Conservation (phyloP, 805 yeast genomes). For the Starmerella cellae region DNA sequence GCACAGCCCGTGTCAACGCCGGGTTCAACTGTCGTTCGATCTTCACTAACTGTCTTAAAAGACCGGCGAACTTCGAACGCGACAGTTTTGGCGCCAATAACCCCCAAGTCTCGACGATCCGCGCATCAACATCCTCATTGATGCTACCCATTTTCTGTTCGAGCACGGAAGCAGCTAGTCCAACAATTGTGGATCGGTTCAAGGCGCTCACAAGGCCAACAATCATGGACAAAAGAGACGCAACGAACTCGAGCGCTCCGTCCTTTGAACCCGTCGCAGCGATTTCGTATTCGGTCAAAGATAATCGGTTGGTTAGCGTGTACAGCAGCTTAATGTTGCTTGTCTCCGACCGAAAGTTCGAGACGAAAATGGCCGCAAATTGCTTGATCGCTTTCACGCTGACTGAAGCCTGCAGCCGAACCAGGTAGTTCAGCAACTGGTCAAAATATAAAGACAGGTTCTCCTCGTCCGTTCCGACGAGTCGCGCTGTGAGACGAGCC, state of each 20-base stretch:
- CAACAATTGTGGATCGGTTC: constrained; percentile 53
- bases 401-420: constrained; percentile 33
- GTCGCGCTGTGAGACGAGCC: constrained; percentile 11
- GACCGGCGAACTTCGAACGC: constrained; percentile 14
- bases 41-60: constrained; percentile 13
- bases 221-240: constrained; percentile 17
- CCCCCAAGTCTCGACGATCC: constrained; percentile 28
- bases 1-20: constrained; percentile 28
- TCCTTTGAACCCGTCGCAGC: not conserved
- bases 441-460: constrained; percentile 4
- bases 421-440: constrained; percentile 34
- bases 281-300: constrained; percentile 33
- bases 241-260: constrained; percentile 15
- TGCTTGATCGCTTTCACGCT: constrained; percentile 43
- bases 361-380: constrained; percentile 53
- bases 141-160: constrained; percentile 30
- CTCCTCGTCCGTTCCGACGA: constrained; percentile 7
- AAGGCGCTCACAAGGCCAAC: constrained; percentile 17
- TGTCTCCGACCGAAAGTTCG: constrained; percentile 27
- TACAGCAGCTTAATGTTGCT: constrained; percentile 49
- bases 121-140: constrained; percentile 18
- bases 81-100: constrained; percentile 19
- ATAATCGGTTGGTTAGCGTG: constrained; percentile 61
- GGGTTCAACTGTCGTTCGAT: constrained; percentile 16
- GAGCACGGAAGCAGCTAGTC: constrained; percentile 66